Conservation (phyloP, 306 rosid species). For the Cicer chorassanicum region DNA sequence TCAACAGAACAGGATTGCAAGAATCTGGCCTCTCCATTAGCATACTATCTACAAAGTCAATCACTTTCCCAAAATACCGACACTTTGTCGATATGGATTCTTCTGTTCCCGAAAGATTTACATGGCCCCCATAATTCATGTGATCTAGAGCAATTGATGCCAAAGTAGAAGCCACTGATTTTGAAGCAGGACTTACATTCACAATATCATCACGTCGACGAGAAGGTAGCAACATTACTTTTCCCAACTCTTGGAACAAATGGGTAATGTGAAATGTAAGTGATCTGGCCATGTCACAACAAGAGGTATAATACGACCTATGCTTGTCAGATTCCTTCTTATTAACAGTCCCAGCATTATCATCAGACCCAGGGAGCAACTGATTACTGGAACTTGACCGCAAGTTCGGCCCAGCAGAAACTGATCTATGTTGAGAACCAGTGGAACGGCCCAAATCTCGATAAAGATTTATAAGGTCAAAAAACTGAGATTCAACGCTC, state of each 20-base stretch:
- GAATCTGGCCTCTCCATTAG: slow-evolving; percentile 94
- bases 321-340: slow-evolving; percentile 78
- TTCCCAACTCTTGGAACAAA: slow-evolving; percentile 97
- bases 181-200: slow-evolving; percentile 83
- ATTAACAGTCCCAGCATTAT: slow-evolving; percentile 57
- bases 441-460: slow-evolving; percentile 90
- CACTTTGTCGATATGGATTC: slow-evolving; percentile 86
- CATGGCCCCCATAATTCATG: slow-evolving; percentile 84
- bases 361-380: slow-evolving; percentile 67
- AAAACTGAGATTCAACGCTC: slow-evolving; percentile 95
- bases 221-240: slow-evolving; percentile 88
- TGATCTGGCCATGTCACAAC: slow-evolving; percentile 92
- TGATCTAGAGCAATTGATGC: slow-evolving; percentile 84
- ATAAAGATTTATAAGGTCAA: slow-evolving; percentile 86
- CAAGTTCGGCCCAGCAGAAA: slow-evolving; percentile 57
- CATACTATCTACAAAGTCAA: slow-evolving; percentile 84
- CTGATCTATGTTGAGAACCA: slow-evolving; percentile 68
- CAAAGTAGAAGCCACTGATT: slow-evolving; percentile 81
- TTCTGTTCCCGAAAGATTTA: slow-evolving; percentile 67
- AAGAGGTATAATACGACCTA: slow-evolving; percentile 73
- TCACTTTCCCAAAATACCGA: slow-evolving; percentile 93
- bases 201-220: slow-evolving; percentile 96
- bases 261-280: slow-evolving; percentile 95
- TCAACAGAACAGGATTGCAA: slow-evolving; percentile 85
- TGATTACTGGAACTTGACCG: slow-evolving; percentile 64